A percentile compares a stretch with the other conserved stretches of the same genome.
Conservation (phyloP, 2,329 filamentous ascomycete genomes). For the Didymella arachidicola region DNA sequence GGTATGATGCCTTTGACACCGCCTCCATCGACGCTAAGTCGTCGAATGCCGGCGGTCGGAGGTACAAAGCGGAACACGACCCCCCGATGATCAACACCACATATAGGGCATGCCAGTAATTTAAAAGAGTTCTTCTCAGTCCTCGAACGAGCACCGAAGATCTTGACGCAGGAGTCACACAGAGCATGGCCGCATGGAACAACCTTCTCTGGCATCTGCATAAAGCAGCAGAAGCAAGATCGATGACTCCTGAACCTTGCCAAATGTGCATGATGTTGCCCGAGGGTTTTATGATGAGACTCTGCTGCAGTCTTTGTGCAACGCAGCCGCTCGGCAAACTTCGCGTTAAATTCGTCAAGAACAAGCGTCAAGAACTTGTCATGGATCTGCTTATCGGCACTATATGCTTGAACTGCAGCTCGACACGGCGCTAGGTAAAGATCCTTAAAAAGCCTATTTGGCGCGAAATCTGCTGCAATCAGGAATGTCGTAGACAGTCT, state of each 20-base stretch:
- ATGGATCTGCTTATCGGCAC: neutral
- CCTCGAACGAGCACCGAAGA: constrained; percentile 10
- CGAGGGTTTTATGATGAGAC: neutral
- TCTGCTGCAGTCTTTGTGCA: neutral
- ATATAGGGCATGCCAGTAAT: constrained; percentile 7
- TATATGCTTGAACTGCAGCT: neutral
- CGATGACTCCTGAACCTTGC: constrained; percentile 20
- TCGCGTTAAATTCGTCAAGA: neutral
- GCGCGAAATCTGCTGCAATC: neutral
- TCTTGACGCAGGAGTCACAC: constrained; percentile 21
- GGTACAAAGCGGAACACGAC: constrained; percentile 20
- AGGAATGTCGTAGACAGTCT: neutral
- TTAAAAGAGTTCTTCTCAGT: neutral
- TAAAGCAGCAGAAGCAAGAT: constrained; percentile 26
- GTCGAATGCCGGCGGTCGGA: constrained; percentile 25
- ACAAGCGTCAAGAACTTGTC: neutral
- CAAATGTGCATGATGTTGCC: constrained; percentile 16
- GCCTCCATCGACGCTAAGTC: constrained; percentile 24
- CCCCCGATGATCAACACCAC: constrained; percentile 14
- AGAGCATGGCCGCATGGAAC: constrained; percentile 23
- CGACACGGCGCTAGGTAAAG: neutral
- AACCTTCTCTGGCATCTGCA: constrained; percentile 28
- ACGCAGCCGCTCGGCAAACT: neutral
- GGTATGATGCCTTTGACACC: constrained; percentile 26
- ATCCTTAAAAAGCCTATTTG: neutral